Percentiles rank a stretch among this genome's conserved stretches.
Evolutionary conservation across 495 filamentous ascomycete genomes (phyloP).

Genomic region (Cryomyces minteri): DNA sequence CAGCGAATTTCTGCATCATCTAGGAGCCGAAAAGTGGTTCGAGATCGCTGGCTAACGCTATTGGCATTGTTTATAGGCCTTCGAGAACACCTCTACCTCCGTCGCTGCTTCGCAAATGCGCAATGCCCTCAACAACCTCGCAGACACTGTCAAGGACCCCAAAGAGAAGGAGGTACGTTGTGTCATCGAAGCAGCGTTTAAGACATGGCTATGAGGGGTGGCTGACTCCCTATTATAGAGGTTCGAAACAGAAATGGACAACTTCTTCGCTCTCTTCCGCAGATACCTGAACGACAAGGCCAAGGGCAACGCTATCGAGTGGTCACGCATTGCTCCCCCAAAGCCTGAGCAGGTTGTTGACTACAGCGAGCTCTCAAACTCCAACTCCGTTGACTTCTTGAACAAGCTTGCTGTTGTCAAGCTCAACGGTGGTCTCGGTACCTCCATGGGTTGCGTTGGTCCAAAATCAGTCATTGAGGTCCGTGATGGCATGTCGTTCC

Average conservation of each 20-base stretch:
- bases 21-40: too few relatives aligned
- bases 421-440: conserved; percentile 98
- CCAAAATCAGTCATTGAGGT: conserved; percentile 99
- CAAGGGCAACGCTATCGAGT: conserved; percentile 83
- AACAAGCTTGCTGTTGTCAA: conserved; percentile 97
- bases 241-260: conserved; percentile 99
- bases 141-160: conserved; percentile 72
- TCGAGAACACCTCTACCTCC: conserved; percentile 96
- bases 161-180: conserved; percentile 57
- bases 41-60: too few relatives aligned
- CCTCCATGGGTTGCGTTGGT: conserved; percentile 98
- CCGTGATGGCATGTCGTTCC: conserved; percentile 99
- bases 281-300: conserved; percentile 97
- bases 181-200: neutral
- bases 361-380: conserved; percentile 71
- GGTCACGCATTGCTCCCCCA: conserved; percentile 89
- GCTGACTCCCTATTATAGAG: conserved; percentile 19
- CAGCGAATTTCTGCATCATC: too few relatives aligned
- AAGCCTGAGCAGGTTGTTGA: conserved; percentile 81
- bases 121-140: conserved; percentile 83
- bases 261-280: conserved; percentile 98
- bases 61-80: conserved; percentile 40
- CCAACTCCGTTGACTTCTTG: conserved; percentile 79
- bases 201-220: too few relatives aligned
- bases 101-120: conserved; percentile 98